These are phyloP conservation scores for Gamsiella multidivaricata DNA, from an alignment of 192 early-diverging fungal species.

Conservation along the genomic window DNA sequence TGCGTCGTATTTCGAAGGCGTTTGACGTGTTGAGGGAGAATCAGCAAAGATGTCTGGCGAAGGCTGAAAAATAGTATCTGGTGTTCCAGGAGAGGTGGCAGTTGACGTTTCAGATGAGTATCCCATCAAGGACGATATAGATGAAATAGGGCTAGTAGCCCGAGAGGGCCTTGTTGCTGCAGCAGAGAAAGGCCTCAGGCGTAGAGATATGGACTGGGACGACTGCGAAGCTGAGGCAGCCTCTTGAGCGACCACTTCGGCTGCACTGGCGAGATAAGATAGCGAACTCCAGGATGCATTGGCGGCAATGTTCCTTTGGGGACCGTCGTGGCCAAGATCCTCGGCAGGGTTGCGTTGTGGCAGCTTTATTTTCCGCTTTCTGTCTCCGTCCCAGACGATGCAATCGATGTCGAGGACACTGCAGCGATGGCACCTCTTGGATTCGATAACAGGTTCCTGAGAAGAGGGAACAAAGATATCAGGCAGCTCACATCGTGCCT, in stretches of 20 bases:
- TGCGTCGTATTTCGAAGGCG: too few species aligned
- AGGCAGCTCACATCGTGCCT: constrained; percentile 30
- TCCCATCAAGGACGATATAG: too few species aligned
- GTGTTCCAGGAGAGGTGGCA: too few species aligned
- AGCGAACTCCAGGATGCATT: constrained; percentile 11
- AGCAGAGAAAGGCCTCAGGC: background rate
- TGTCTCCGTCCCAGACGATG: constrained; percentile 37
- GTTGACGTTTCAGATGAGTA: too few species aligned
- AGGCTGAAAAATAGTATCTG: background rate
- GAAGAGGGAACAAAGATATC: constrained; percentile 32
- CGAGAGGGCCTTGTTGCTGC: too few species aligned
- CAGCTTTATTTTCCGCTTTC: constrained; percentile 25
- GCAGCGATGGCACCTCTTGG: constrained; percentile 39
- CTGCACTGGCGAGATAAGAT: constrained; percentile 13
- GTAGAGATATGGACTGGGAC: background rate
- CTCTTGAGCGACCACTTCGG: constrained; percentile 4
- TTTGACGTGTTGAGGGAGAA: background rate
- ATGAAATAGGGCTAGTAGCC: too few species aligned
- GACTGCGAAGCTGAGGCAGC: background rate
- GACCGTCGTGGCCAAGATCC: background rate
- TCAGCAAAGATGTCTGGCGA: background rate
- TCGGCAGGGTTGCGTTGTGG: background rate
- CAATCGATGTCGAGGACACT: constrained; percentile 28
- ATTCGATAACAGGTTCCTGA: constrained; percentile 12
- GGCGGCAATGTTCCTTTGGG: background rate